phyloP scores from a whole-genome alignment of 768 basidiomycete species.

The Clitopilus hobsonii region DNA sequence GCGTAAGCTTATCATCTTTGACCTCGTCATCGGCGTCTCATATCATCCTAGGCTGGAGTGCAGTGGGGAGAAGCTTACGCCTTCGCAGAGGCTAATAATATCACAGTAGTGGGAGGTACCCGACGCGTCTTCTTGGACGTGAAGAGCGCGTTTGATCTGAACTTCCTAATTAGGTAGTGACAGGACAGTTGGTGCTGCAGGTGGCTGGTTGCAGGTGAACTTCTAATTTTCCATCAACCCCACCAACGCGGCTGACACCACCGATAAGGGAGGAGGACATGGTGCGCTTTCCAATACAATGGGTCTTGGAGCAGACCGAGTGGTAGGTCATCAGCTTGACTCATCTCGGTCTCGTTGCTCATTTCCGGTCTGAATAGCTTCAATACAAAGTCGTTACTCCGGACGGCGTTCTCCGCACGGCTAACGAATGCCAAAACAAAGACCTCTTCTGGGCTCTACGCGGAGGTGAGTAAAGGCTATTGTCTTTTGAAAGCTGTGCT shows the following conservation, averaged over 20 bases:
- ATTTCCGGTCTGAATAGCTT: conserved; percentile 22
- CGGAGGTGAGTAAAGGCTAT: conserved; percentile 30
- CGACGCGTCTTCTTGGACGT: neutral
- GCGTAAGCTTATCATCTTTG: conserved; percentile 20
- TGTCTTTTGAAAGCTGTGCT: neutral
- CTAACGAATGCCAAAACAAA: conserved; percentile 43
- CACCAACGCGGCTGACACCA: neutral
- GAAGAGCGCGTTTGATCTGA: neutral
- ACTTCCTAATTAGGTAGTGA: conserved; percentile 23
- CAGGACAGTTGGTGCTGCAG: conserved; percentile 34
- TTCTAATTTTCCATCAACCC: neutral
- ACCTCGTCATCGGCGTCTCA: neutral
- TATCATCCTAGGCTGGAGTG: conserved; percentile 33
- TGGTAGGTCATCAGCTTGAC: conserved; percentile 21
- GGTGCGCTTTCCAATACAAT: conserved; percentile 37
- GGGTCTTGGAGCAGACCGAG: conserved; percentile 43
- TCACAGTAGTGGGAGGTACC: conserved; percentile 40
- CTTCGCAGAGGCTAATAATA: conserved; percentile 38
- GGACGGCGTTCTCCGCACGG: conserved; percentile 39
- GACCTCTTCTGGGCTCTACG: conserved; percentile 54
- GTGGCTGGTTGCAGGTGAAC: conserved; percentile 35
- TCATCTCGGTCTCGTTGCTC: neutral
- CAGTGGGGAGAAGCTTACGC: conserved; percentile 39
- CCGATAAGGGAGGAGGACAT: conserved; percentile 46
- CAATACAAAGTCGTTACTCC: conserved; percentile 52